Evolutionary conservation across 257 asterid genomes (phyloP).

Genomic region (Avicennia marina): DNA sequence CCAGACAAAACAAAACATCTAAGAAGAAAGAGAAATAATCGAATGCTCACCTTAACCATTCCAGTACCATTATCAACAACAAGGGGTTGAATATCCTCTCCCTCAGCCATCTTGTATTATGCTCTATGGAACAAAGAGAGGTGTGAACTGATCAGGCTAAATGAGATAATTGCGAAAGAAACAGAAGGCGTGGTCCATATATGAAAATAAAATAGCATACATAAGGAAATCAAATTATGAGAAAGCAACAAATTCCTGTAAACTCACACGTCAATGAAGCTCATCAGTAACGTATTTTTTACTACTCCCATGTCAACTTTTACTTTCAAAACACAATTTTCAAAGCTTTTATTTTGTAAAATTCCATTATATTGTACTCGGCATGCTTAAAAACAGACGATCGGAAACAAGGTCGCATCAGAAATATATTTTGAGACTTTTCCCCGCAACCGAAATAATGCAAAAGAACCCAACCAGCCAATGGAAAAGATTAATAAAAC

Average conservation of each 20-base stretch:
- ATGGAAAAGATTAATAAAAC: neutral
- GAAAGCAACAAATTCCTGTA: neutral
- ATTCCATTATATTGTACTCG: neutral
- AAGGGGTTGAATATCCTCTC: constrained; percentile 42
- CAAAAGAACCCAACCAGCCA: neutral
- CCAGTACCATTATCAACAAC: constrained; percentile 50
- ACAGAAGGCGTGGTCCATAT: neutral
- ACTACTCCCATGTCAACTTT: no score
- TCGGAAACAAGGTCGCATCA: neutral
- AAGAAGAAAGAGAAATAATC: neutral
- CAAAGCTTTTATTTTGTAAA: no score
- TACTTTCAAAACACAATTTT: neutral
- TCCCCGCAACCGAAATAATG: neutral
- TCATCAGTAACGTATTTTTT: no score
- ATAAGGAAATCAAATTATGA: neutral
- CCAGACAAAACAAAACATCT: neutral
- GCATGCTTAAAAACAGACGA: neutral
- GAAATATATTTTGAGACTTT: neutral
- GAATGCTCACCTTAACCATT: constrained; percentile 47
- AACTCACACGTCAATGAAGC: no score
- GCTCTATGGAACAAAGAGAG: neutral
- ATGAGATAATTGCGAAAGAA: neutral
- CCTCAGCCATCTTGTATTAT: constrained; percentile 35
- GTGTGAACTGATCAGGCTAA: neutral
- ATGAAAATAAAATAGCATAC: no score